Percentiles rank a stretch among this genome's conserved stretches.
These are phyloP conservation scores for Zopfochytrium polystomum DNA, from an alignment of 371 early-diverging fungal genomes.

Conservation along the genomic window DNA sequence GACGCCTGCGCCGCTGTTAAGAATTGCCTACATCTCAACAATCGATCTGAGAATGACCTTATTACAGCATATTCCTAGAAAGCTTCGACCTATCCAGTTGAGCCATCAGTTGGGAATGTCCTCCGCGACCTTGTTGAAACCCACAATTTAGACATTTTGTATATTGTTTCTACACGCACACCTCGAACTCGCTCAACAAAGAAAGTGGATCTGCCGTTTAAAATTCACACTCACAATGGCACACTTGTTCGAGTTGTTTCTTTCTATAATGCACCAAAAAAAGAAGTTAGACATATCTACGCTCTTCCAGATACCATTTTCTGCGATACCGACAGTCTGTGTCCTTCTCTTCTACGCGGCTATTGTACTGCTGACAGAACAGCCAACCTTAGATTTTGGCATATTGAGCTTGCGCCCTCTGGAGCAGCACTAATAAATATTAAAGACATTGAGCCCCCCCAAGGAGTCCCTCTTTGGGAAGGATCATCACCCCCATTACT, in stretches of 20 bases:
- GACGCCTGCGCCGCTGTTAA: neutral
- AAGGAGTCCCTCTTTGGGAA: too few species aligned
- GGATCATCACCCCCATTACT: too few species aligned
- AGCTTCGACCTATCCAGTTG: neutral
- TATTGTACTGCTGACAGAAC: too few species aligned
- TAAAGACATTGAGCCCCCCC: too few species aligned
- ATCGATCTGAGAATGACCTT: neutral
- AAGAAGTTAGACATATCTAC: neutral
- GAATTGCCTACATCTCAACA: neutral
- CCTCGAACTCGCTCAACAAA: neutral
- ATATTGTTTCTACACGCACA: too few species aligned
- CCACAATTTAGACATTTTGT: too few species aligned
- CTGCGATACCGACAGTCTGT: neutral
- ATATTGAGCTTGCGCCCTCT: too few species aligned
- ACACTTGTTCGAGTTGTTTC: neutral
- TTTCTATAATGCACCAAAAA: neutral
- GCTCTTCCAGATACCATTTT: neutral
- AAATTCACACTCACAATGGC: neutral
- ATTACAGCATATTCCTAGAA: neutral
- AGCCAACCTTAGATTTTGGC: too few species aligned
- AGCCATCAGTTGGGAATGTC: neutral
- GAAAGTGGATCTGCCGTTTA: neutral
- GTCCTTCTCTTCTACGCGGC: too few species aligned
- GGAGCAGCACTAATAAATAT: too few species aligned
- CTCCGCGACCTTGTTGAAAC: neutral